phyloP scores from a whole-genome alignment of 306 rosid genomes.

The Fragaria iinumae region DNA sequence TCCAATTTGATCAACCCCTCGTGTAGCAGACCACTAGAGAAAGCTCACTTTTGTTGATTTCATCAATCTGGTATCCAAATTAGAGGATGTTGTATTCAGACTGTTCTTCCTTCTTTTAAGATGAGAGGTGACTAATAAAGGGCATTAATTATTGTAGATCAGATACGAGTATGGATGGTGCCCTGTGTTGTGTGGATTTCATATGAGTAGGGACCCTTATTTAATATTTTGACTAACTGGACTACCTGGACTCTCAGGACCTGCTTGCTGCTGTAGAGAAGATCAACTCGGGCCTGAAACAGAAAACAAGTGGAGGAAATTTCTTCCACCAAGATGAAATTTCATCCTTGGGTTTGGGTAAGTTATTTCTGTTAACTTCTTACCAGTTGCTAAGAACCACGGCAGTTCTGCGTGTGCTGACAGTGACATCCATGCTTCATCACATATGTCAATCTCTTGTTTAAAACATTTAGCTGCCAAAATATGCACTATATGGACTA shows the following conservation, averaged over 20 bases:
- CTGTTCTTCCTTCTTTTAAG: not conserved
- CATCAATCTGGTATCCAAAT: not conserved
- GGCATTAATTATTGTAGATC: not conserved
- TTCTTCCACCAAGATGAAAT: conserved; percentile 79
- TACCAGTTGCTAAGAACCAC: not conserved
- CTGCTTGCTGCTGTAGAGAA: conserved; percentile 77
- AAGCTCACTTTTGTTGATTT: not conserved
- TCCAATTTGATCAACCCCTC: not conserved
- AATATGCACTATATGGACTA: not conserved
- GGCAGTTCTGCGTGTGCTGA: not conserved
- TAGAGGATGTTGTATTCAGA: not conserved
- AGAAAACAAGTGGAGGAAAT: conserved; percentile 43
- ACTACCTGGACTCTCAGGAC: conserved; percentile 45
- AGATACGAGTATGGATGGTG: not conserved
- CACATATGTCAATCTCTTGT: not conserved
- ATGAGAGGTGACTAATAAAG: not conserved
- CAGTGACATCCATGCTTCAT: not conserved
- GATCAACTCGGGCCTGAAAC: conserved; percentile 64
- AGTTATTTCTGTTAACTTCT: not conserved
- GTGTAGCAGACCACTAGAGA: not conserved
- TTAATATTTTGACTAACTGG: not conserved
- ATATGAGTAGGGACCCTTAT: not conserved
- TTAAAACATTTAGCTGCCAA: not conserved
- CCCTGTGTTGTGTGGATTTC: not conserved
- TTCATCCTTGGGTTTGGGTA: conserved; percentile 74